phyloP scores from a whole-genome alignment of 2,329 filamentous ascomycete species.

The Zymoseptoria passerinii region DNA sequence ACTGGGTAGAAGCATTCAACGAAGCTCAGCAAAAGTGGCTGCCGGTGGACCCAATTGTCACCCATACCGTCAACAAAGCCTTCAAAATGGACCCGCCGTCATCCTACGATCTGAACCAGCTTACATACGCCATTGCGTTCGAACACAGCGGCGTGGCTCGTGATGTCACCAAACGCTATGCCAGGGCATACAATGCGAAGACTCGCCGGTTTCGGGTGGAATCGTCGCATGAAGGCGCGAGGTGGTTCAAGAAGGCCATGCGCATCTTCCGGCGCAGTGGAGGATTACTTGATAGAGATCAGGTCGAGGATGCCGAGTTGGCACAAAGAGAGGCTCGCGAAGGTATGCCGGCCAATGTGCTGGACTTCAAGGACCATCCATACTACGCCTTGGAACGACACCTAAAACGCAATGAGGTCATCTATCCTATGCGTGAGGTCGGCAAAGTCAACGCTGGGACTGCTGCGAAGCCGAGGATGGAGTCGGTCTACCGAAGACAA shows the following conservation, averaged over 20 bases:
- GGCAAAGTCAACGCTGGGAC: slow-evolving; percentile 67
- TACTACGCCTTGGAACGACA: slow-evolving; percentile 70
- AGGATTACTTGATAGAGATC: slow-evolving; percentile 55
- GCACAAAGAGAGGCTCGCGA: slow-evolving; percentile 63
- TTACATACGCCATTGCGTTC: slow-evolving; percentile 80
- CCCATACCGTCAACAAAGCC: slow-evolving; percentile 67
- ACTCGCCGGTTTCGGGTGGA: slow-evolving; percentile 78
- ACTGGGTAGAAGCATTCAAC: slow-evolving; percentile 92
- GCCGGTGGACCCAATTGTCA: slow-evolving; percentile 76
- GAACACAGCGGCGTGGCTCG: slow-evolving; percentile 67
- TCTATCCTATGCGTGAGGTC: slow-evolving; percentile 61
- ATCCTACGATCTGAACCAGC: slow-evolving; percentile 63
- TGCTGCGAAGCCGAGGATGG: slow-evolving; percentile 50
- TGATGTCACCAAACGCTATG: slow-evolving; percentile 83
- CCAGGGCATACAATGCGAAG: slow-evolving; percentile 83
- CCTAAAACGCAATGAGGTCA: slow-evolving; percentile 71
- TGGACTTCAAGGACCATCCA: slow-evolving; percentile 36
- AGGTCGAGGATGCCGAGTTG: slow-evolving; percentile 75
- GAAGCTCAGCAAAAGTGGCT: slow-evolving; percentile 85
- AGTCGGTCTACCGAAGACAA: slow-evolving; percentile 71
- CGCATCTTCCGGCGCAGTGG: slow-evolving; percentile 35
- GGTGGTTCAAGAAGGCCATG: slow-evolving; percentile 49
- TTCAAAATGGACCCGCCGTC: slow-evolving; percentile 73
- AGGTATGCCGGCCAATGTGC: slow-evolving; percentile 40
- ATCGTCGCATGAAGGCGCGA: slow-evolving; percentile 45